These are phyloP conservation scores for Crucihimalaya himalaica DNA, from an alignment of 345 rosid species.

Conservation along the genomic window DNA sequence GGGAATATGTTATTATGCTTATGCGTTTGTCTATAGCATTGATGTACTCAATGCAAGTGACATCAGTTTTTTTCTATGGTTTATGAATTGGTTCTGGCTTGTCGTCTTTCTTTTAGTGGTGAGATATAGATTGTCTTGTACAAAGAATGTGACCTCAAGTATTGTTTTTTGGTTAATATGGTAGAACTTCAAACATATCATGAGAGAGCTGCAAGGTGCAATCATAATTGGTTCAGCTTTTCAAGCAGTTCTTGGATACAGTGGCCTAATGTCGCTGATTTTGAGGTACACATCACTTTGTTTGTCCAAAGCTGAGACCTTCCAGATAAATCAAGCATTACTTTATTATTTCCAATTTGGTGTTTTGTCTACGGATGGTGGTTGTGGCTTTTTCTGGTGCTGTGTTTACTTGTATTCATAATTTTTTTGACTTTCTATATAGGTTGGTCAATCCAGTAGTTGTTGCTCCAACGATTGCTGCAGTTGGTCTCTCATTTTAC, in stretches of 20 bases:
- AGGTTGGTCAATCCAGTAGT: constrained; percentile 97
- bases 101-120: background rate
- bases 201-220: constrained; percentile 96
- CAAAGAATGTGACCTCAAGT: background rate
- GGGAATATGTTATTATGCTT: background rate
- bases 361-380: background rate
- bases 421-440: constrained; percentile 34
- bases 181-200: constrained; percentile 93
- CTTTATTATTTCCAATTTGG: background rate
- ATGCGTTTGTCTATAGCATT: background rate
- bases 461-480: constrained; percentile 98
- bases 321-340: background rate
- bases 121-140: background rate
- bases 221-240: constrained; percentile 85
- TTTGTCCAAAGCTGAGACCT: constrained; percentile 7
- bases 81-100: background rate
- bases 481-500: constrained; percentile 94
- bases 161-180: constrained; percentile 19
- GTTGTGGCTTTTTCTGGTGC: background rate
- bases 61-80: background rate
- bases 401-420: background rate
- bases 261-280: constrained; percentile 76
- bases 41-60: background rate
- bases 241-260: constrained; percentile 86
- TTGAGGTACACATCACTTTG: constrained; percentile 51